Percentiles rank a stretch among this genome's conserved stretches.
Evolutionary conservation across 1,284 basidiomycete genomes (phyloP).

Genomic region (Naganishia sp.): DNA sequence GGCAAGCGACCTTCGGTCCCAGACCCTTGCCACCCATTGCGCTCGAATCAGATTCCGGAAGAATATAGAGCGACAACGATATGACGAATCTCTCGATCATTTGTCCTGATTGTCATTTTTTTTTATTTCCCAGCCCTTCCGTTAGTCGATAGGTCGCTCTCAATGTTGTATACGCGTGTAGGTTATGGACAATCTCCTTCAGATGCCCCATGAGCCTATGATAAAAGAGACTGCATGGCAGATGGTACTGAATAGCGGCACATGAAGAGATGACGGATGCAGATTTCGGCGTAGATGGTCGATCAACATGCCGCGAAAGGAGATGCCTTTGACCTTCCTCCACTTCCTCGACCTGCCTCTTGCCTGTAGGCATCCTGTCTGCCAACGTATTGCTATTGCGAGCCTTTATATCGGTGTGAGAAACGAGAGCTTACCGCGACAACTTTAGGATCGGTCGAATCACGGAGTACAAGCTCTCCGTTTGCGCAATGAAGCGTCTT

Average conservation of each 20-base stretch:
- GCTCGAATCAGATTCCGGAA: background rate
- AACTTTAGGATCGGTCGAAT: background rate
- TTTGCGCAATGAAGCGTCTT: background rate
- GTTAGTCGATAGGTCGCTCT: too few relatives aligned
- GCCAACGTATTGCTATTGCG: too few relatives aligned
- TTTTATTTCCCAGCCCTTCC: too few relatives aligned
- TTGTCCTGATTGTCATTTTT: too few relatives aligned
- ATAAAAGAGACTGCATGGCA: too few relatives aligned
- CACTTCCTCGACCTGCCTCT: background rate
- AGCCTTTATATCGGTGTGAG: too few relatives aligned
- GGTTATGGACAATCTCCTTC: too few relatives aligned
- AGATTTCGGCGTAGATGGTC: conserved; percentile 1
- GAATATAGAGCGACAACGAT: background rate
- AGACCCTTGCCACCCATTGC: conserved; percentile 24
- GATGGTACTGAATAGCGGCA: background rate
- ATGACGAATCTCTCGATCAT: background rate
- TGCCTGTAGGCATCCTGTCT: background rate
- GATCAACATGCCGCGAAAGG: conserved; percentile 17
- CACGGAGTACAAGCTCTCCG: background rate
- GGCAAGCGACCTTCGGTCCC: conserved; percentile 12
- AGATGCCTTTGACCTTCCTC: too few relatives aligned
- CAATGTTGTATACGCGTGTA: too few relatives aligned
- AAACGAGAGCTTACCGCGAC: too few relatives aligned
- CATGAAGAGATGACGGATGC: conserved; percentile 8
- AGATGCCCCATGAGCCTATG: too few relatives aligned